Evolutionary conservation across 2,329 filamentous ascomycete genomes (phyloP), one percentile per base, ranked within the genome.

Genomic region (Pestalotiopsis sp.): DNA sequence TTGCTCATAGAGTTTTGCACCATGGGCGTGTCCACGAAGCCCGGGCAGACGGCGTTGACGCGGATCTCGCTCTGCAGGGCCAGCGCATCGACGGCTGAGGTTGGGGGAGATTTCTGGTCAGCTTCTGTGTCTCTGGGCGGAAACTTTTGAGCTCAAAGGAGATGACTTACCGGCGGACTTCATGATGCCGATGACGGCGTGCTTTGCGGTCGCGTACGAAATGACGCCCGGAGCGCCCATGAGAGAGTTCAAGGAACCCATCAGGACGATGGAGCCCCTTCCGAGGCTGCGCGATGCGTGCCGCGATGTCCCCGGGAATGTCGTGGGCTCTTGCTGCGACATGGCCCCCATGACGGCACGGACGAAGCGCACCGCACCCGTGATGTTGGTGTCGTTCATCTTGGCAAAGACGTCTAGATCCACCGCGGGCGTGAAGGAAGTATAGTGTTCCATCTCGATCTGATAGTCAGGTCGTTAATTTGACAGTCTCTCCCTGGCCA

Each of bases 21-120:
- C 62, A 64, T 64, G 27, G 62, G 39, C 13, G 62, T 64, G 27
- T 64, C 62, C 6, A 36, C 27, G 38, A 38, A 64, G 7, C 17
- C 38, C 23, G 62, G 62, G 36, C 62, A 64, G 20, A 64, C 45
- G 13, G 20, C n/a, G 25, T 64, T 64, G 62, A 64, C 62, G 23
- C 62, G n/a, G 25, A 64, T 64, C 12, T 6, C n/a, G 45, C 27
- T 49, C 17, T 64, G 20, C 5, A 64, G 36, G 27, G 62, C 62
- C 45, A 52, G 17, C 14, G 45, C 45, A 1, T 52, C 45, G 45
- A 52, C 45, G 7, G 45, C 45, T 52, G 7, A 36, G 31, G 17
- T 7, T 3, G 20, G 7, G 31, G 6, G 31, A 36, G 31, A 9
- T 36, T 9, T 52, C 9, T n/a, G 3, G 14, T 52, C 3, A 11